phyloP scores from a whole-genome alignment of 2,329 filamentous ascomycete species.

The Aspergillus carbonarius region DNA sequence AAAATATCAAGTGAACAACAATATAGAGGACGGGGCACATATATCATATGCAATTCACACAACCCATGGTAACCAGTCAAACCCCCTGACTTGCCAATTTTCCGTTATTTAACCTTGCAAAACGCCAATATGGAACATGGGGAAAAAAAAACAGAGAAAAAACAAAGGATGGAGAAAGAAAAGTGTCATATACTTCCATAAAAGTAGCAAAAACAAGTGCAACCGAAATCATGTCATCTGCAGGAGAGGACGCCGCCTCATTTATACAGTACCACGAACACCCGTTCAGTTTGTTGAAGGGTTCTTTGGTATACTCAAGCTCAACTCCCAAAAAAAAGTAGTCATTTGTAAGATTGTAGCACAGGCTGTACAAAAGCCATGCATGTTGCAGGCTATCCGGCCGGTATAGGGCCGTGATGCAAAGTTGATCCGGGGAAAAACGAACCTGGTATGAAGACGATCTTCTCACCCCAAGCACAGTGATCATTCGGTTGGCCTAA shows the following conservation, averaged over 20 bases:
- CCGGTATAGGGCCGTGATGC: not conserved
- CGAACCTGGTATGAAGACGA: not conserved
- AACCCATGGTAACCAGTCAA: slow-evolving; percentile 18
- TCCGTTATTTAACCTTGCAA: slow-evolving; percentile 21
- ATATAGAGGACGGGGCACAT: slow-evolving; percentile 12
- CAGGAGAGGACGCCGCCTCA: slow-evolving; percentile 15
- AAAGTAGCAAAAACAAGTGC: slow-evolving; percentile 12
- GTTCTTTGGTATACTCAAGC: slow-evolving; percentile 5
- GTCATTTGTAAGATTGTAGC: slow-evolving; percentile 5
- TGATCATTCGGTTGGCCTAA: not conserved
- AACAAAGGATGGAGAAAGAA: slow-evolving; percentile 8
- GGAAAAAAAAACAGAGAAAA: slow-evolving; percentile 10
- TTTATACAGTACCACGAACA: slow-evolving; percentile 21
- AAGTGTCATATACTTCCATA: slow-evolving; percentile 22
- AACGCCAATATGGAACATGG: slow-evolving; percentile 26
- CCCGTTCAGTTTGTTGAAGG: slow-evolving; percentile 1
- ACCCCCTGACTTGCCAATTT: slow-evolving; percentile 19
- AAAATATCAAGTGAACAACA: slow-evolving; percentile 9
- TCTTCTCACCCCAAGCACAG: not conserved
- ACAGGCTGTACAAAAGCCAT: slow-evolving; percentile 16
- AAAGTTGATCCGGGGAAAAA: not conserved
- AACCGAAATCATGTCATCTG: slow-evolving; percentile 18
- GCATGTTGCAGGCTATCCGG: not conserved
- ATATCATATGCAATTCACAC: slow-evolving; percentile 22
- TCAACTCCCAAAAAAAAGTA: slow-evolving; percentile 2